Percentiles rank a stretch among this genome's conserved stretches.
phyloP scores from a whole-genome alignment of 2,329 filamentous ascomycete species.

The Calonectria pteridis region DNA sequence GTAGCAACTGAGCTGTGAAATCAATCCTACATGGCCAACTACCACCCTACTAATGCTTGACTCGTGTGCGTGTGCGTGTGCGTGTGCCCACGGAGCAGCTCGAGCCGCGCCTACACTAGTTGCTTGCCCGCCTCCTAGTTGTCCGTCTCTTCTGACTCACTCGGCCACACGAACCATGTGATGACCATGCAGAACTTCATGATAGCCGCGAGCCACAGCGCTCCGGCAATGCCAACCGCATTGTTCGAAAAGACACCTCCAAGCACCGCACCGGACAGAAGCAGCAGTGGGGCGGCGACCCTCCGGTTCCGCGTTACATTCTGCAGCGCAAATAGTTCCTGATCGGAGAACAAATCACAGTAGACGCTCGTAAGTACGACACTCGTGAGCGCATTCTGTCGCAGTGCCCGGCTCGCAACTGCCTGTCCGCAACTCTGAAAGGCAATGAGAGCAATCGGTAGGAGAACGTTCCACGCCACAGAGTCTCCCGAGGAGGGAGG shows the following conservation, averaged over 20 bases:
- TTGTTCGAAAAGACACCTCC: slow-evolving; percentile 63
- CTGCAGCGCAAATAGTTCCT: slow-evolving; percentile 56
- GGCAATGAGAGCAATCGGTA: slow-evolving; percentile 77
- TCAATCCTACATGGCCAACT: slow-evolving; percentile 2
- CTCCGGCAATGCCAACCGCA: slow-evolving; percentile 61
- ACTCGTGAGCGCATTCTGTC: slow-evolving; percentile 78
- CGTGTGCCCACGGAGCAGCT: background rate
- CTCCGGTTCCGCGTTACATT: slow-evolving; percentile 66
- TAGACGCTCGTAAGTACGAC: slow-evolving; percentile 86
- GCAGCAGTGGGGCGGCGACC: slow-evolving; percentile 60
- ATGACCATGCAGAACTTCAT: slow-evolving; percentile 69
- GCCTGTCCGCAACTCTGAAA: slow-evolving; percentile 86
- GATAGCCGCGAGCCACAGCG: slow-evolving; percentile 69
- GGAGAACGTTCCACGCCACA: slow-evolving; percentile 69
- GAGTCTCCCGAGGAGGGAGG: slow-evolving; percentile 55
- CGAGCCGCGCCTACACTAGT: background rate
- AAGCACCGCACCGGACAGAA: slow-evolving; percentile 62
- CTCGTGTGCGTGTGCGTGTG: background rate
- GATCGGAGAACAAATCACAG: slow-evolving; percentile 81
- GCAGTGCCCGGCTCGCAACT: slow-evolving; percentile 77
- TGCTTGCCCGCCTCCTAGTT: background rate
- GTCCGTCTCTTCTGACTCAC: slow-evolving; percentile 47
- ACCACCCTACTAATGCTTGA: slow-evolving; percentile 1
- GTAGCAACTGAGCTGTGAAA: background rate
- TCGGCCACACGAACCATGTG: slow-evolving; percentile 73